phyloP scores from a whole-genome alignment of 352 stramenopile genomes.

The Phytophthora podocarpi region DNA sequence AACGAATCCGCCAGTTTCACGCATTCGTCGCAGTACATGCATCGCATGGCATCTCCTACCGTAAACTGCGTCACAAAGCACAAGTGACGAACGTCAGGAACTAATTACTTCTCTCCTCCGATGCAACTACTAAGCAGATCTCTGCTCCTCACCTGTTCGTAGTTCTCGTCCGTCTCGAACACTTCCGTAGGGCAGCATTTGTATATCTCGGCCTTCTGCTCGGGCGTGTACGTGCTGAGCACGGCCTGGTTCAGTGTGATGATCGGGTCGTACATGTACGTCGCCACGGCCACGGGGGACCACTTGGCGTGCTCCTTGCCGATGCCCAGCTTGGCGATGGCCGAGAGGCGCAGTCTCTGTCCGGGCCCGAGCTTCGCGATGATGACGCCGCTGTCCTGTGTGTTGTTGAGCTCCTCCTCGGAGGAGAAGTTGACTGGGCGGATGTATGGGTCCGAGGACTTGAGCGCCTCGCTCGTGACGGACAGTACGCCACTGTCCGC shows the following conservation, averaged over 20 bases:
- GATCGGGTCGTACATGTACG: constrained; percentile 93
- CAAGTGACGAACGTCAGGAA: constrained; percentile 1
- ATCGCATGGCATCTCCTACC: constrained; percentile 73
- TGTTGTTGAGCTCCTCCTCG: constrained; percentile 92
- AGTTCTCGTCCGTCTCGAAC: constrained; percentile 93
- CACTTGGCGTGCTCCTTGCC: constrained; percentile 98
- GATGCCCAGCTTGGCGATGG: constrained; percentile 94
- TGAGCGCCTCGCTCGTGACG: constrained; percentile 79
- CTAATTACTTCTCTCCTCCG: background rate
- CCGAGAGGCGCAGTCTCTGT: constrained; percentile 94
- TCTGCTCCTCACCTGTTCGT: constrained; percentile 66
- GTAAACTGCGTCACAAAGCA: constrained; percentile 45
- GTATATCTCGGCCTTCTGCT: constrained; percentile 96
- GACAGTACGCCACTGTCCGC: constrained; percentile 74
- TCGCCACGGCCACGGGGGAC: constrained; percentile 95
- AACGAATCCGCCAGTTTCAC: constrained; percentile 92
- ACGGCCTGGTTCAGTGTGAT: constrained; percentile 92
- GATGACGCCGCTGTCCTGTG: constrained; percentile 95
- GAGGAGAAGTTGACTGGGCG: constrained; percentile 86
- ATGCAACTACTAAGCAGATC: background rate
- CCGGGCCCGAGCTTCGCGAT: constrained; percentile 96
- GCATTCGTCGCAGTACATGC: constrained; percentile 96
- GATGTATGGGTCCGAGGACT: constrained; percentile 88
- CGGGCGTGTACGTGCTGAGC: constrained; percentile 91
- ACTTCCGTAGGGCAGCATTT: constrained; percentile 95